These are phyloP conservation scores for Chalciporus sphaerocephalus DNA, from an alignment of 768 basidiomycete genomes.

Conservation along the genomic window DNA sequence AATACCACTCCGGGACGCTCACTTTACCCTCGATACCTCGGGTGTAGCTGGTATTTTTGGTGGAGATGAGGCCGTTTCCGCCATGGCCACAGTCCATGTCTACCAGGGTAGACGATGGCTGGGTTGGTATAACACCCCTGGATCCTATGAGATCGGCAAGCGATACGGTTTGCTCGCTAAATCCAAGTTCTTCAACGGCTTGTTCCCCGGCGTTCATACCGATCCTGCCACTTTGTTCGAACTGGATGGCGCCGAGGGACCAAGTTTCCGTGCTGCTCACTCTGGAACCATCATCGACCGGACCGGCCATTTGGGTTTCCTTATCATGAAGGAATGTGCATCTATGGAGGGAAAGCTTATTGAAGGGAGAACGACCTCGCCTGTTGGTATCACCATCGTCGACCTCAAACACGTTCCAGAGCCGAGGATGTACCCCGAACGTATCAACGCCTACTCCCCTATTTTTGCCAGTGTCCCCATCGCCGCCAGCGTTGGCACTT, in stretches of 20 bases:
- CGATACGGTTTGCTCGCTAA: slow-evolving; percentile 31
- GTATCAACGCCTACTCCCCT: slow-evolving; percentile 17
- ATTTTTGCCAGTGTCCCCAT: slow-evolving; percentile 32
- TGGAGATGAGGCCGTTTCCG: slow-evolving; percentile 36
- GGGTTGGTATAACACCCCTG: slow-evolving; percentile 39
- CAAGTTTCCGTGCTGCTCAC: slow-evolving; percentile 30
- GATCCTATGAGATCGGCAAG: slow-evolving; percentile 34
- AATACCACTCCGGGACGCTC: slow-evolving; percentile 17
- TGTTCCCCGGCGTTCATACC: slow-evolving; percentile 32
- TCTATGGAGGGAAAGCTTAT: slow-evolving; percentile 11
- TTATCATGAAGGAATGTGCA: slow-evolving; percentile 27
- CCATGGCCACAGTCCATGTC: slow-evolving; percentile 37
- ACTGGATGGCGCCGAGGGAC: slow-evolving; percentile 29
- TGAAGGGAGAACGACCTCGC: slow-evolving; percentile 21
- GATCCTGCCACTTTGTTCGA: slow-evolving; percentile 33
- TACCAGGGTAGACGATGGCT: slow-evolving; percentile 32
- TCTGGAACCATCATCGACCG: slow-evolving; percentile 31
- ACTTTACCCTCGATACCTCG: slow-evolving; percentile 28
- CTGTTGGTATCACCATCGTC: slow-evolving; percentile 27
- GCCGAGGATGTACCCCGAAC: slow-evolving; percentile 14
- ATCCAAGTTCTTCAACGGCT: slow-evolving; percentile 32
- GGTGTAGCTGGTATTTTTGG: slow-evolving; percentile 37
- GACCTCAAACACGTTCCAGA: slow-evolving; percentile 24
- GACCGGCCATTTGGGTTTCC: slow-evolving; percentile 30
- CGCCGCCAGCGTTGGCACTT: slow-evolving; percentile 25